Percentiles rank a stretch among this genome's conserved stretches.
These are phyloP conservation scores for Rauvolfia tetraphylla DNA, from an alignment of 257 asterid genomes.

Conservation along the genomic window DNA sequence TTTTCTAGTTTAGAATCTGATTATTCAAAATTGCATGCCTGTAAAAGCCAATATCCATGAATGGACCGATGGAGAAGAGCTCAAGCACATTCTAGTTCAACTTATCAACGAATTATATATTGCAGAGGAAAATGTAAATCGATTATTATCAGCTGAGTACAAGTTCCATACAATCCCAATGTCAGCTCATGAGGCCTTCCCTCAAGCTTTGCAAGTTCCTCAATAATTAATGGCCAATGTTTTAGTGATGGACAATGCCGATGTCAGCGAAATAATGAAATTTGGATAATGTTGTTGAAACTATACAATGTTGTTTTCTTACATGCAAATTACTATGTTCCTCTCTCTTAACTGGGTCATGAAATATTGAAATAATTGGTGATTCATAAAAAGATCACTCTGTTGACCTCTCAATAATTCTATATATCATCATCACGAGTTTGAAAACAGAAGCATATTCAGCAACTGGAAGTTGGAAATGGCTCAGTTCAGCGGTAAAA, in stretches of 20 bases:
- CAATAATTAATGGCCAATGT: neutral
- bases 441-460: too few relatives aligned
- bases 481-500: too few relatives aligned
- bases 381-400: too few relatives aligned
- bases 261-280: neutral
- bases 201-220: slow-evolving; percentile 25
- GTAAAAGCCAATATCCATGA: slow-evolving; percentile 51
- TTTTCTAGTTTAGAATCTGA: slow-evolving; percentile 68
- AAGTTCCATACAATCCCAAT: slow-evolving; percentile 15
- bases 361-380: too few relatives aligned
- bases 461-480: too few relatives aligned
- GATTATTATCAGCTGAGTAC: slow-evolving; percentile 19
- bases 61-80: slow-evolving; percentile 60
- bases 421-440: too few relatives aligned
- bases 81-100: slow-evolving; percentile 35
- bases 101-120: slow-evolving; percentile 37
- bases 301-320: too few relatives aligned
- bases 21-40: slow-evolving; percentile 33
- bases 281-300: neutral
- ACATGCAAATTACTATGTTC: too few relatives aligned
- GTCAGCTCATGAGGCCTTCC: slow-evolving; percentile 17
- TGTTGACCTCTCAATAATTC: too few relatives aligned
- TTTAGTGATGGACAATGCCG: neutral
- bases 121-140: slow-evolving; percentile 21
- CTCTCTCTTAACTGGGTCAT: too few relatives aligned